A percentile compares a stretch with the other conserved stretches of the same genome.
These are phyloP conservation scores for Vitis amurensis DNA, from an alignment of 164 flowering plant genomes.

Conservation along the genomic window DNA sequence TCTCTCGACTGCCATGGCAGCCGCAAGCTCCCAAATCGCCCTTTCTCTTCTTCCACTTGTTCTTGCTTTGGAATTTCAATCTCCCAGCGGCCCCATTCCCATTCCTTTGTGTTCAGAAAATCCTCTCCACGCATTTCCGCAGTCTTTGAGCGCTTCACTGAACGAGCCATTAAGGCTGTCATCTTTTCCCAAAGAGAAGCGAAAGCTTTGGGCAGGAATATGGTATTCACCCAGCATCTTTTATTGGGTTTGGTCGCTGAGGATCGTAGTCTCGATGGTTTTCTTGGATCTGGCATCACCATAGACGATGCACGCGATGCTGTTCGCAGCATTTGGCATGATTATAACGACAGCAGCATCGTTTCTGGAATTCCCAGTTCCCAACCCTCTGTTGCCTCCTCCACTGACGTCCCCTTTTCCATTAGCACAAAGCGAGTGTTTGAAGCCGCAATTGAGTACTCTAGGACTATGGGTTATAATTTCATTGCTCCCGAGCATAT, in stretches of 20 bases:
- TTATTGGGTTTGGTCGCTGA: conserved; percentile 74
- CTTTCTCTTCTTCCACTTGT: conserved; percentile 17
- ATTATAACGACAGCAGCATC: background rate
- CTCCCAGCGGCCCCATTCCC: background rate
- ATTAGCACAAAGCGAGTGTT: conserved; percentile 70
- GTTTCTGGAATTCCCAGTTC: background rate
- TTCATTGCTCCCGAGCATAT: conserved; percentile 82
- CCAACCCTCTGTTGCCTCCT: conserved; percentile 9
- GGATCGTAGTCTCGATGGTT: conserved; percentile 57
- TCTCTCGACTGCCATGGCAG: conserved; percentile 13
- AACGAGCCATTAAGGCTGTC: conserved; percentile 71
- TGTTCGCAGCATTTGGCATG: conserved; percentile 55
- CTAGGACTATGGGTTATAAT: conserved; percentile 66
- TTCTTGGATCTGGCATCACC: conserved; percentile 60
- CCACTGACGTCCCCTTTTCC: conserved; percentile 63
- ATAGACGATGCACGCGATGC: conserved; percentile 57
- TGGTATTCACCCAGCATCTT: conserved; percentile 78
- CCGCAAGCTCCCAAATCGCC: conserved; percentile 10
- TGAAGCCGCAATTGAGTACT: conserved; percentile 79
- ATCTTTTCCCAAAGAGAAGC: conserved; percentile 79
- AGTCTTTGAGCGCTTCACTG: conserved; percentile 76
- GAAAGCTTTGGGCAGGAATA: conserved; percentile 49
- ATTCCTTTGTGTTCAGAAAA: conserved; percentile 1
- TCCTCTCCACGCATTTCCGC: conserved; percentile 32
- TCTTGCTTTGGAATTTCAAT: conserved; percentile 29